Evolutionary conservation across 179 eudicot species (phyloP), one percentile per base, ranked within the genome.

Genomic region (Dionaea muscipula): DNA sequence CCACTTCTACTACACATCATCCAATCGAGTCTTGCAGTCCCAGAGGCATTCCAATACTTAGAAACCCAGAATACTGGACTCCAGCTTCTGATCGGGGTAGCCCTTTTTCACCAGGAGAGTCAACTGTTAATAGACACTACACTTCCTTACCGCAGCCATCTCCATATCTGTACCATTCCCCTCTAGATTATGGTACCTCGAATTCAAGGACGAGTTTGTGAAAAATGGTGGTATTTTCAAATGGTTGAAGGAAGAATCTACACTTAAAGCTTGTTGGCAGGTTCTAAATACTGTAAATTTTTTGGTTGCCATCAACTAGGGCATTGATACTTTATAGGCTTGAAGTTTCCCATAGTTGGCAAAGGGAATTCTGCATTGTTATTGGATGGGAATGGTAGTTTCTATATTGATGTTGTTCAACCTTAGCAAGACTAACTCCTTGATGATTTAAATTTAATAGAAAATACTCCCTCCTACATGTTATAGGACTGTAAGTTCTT

Each of bases 61-160:
- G 71, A 56, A 77, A 75, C 64, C 74, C 89, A 21, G 72, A 28
- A 55, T 72, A 63, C 57, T 72, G 76, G 41, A 79, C 78, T 56
- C 64, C 82, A 6, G 44, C 47, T 31, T 66, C 71, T 13, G 75
- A 79, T 26, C 60, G 72, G 52, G 53, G 59, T 28, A 73, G 78
- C 56, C 72, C 69, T 19, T 61, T 44, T 31, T 15, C 14, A 4
- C 31, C 24, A 23, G 53, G 18, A 12, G 5, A 49, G 1, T 49
- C 33, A 2, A 18, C 53, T 7, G 14, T 49, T 10, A 12, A 46
- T 46, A 13, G 41, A 14, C 15, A 14, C 41, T 38, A 38, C 15
- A 38, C 3, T 38, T 26, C 57, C 51, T 71, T 41, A 57, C n/a
- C 53, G 26, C 61, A n/a, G 26, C 27, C 26, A 37, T 31, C 19